phyloP scores from a whole-genome alignment of 352 stramenopile species.

The Pilasporangium apinafurcum region DNA sequence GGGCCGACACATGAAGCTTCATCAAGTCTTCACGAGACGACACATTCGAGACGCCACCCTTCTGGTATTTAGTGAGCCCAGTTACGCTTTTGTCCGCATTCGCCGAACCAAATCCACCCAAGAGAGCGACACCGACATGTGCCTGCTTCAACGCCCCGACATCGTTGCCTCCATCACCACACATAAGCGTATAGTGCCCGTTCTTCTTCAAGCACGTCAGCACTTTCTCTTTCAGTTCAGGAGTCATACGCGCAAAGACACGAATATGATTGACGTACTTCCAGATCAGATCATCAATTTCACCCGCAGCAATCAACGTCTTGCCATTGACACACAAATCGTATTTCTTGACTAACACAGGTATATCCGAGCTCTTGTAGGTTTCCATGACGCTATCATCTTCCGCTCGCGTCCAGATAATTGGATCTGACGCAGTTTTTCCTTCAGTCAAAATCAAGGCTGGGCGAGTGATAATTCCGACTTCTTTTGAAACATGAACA shows the following conservation, averaged over 20 bases:
- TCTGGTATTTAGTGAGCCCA: conserved; percentile 70
- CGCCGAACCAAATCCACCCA: conserved; percentile 77
- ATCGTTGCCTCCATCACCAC: conserved; percentile 98
- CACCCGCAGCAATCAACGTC: conserved; percentile 57
- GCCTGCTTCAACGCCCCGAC: conserved; percentile 93
- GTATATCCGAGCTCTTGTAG: conserved; percentile 63
- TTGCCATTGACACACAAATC: conserved; percentile 84
- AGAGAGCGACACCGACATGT: conserved; percentile 78
- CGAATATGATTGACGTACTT: conserved; percentile 69
- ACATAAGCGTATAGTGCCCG: conserved; percentile 95
- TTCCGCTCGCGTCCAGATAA: conserved; percentile 80
- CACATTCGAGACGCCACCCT: conserved; percentile 34
- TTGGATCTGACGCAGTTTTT: conserved; percentile 16
- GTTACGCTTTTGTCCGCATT: conserved; percentile 87
- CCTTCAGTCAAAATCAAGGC: conserved; percentile 67
- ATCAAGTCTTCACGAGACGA: conserved; percentile 66
- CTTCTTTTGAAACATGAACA: conserved; percentile 94
- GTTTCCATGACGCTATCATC: conserved; percentile 62
- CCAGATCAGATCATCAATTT: conserved; percentile 83
- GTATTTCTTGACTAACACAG: conserved; percentile 66
- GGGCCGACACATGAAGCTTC: conserved; percentile 80
- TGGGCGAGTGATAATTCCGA: conserved; percentile 87
- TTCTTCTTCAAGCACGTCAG: conserved; percentile 92
- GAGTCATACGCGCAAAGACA: conserved; percentile 96
- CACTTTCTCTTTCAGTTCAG: conserved; percentile 95